Conservation (phyloP, 2,329 filamentous ascomycete species). For the Zalaria sp. region DNA sequence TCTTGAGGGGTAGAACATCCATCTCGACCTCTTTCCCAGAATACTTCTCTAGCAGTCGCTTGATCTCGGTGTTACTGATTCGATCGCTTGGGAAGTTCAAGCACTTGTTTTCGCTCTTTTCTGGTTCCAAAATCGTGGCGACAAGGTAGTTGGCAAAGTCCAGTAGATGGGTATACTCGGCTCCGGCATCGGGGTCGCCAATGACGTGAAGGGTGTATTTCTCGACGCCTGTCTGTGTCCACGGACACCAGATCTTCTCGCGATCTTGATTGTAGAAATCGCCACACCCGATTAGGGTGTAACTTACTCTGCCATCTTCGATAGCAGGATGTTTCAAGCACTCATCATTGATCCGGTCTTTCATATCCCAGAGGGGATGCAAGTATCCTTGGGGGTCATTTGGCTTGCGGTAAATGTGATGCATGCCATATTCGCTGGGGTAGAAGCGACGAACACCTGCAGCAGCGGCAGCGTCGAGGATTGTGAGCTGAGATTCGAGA, state of each 20-base stretch:
- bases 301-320: slow-evolving; percentile 12
- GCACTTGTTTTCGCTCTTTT: slow-evolving; percentile 10
- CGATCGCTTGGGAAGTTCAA: slow-evolving; percentile 14
- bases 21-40: neutral
- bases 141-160: slow-evolving; percentile 15
- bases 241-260: slow-evolving; percentile 15
- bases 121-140: slow-evolving; percentile 11
- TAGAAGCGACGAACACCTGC: slow-evolving; percentile 5
- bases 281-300: slow-evolving; percentile 18
- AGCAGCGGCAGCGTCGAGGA: slow-evolving; percentile 5
- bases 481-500: slow-evolving; percentile 4
- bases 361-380: slow-evolving; percentile 10
- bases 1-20: slow-evolving; percentile 4
- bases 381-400: slow-evolving; percentile 10
- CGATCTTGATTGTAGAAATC: slow-evolving; percentile 17
- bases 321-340: slow-evolving; percentile 11
- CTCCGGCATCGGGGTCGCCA: slow-evolving; percentile 11
- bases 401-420: slow-evolving; percentile 11
- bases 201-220: slow-evolving; percentile 13
- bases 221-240: slow-evolving; percentile 10
- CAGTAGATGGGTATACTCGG: slow-evolving; percentile 13
- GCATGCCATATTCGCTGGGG: slow-evolving; percentile 5
- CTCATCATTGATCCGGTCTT: slow-evolving; percentile 8
- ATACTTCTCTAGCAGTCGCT: slow-evolving; percentile 2
- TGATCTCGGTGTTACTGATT: slow-evolving; percentile 12